Conservation (phyloP, 768 basidiomycete genomes). For the Brasilioporus rufonigricans region DNA sequence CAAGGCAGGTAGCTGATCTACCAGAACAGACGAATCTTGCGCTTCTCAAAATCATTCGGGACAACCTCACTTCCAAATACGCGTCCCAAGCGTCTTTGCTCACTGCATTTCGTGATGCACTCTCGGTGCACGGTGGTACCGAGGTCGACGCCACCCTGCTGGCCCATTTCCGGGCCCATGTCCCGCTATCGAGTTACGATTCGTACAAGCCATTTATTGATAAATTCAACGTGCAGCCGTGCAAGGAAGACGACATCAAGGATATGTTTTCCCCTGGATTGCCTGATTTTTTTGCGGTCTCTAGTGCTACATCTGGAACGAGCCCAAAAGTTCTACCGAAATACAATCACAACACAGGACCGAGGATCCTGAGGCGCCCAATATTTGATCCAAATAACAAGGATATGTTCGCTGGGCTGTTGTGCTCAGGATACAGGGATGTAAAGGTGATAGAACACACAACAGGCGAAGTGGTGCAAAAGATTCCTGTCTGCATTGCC, state of each 20-base stretch:
- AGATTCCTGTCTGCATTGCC: slow-evolving; percentile 6
- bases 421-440: slow-evolving; percentile 2
- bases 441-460: slow-evolving; percentile 4
- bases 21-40: neutral
- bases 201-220: slow-evolving; percentile 13
- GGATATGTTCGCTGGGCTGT: neutral
- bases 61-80: slow-evolving; percentile 1
- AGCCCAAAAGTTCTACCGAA: slow-evolving; percentile 6
- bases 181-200: slow-evolving; percentile 11
- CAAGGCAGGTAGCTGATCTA: neutral
- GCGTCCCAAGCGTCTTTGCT: neutral
- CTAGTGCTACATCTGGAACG: slow-evolving; percentile 16
- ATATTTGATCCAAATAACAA: neutral
- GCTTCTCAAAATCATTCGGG: slow-evolving; percentile 2
- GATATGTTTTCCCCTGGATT: slow-evolving; percentile 20
- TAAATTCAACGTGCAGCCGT: slow-evolving; percentile 15
- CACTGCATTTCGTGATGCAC: slow-evolving; percentile 6
- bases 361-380: neutral
- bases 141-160: slow-evolving; percentile 6
- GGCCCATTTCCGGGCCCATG: slow-evolving; percentile 1
- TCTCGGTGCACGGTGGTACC: neutral
- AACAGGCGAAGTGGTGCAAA: neutral
- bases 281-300: slow-evolving; percentile 6
- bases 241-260: slow-evolving; percentile 16
- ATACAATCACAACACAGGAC: slow-evolving; percentile 1